A percentile compares a stretch with the other conserved stretches of the same genome.
Evolutionary conservation across 495 filamentous ascomycete genomes (phyloP).

Genomic region (Penicillium arizonense): DNA sequence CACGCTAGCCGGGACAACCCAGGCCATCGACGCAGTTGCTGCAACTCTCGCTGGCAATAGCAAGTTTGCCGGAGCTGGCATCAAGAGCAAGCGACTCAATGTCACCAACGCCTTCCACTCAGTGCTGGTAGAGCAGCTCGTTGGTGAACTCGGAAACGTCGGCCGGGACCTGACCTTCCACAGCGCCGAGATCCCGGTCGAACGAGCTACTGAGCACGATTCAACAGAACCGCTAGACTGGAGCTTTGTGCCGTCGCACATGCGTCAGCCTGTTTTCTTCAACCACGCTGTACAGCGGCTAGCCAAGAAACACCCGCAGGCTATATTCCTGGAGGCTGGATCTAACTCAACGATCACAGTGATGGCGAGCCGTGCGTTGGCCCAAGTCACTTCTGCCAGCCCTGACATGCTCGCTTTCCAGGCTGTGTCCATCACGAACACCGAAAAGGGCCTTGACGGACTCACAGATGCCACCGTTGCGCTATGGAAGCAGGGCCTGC

Average conservation of each 20-base stretch:
- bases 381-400: neutral
- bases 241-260: constrained; percentile 43
- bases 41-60: neutral
- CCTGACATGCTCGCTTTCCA: constrained; percentile 33
- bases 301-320: constrained; percentile 24
- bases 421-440: constrained; percentile 36
- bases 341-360: constrained; percentile 45
- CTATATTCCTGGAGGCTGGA: constrained; percentile 52
- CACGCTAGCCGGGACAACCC: constrained; percentile 40
- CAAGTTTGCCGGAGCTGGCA: neutral
- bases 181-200: constrained; percentile 29
- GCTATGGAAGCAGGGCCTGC: constrained; percentile 48
- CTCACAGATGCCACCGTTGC: constrained; percentile 40
- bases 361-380: constrained; percentile 40
- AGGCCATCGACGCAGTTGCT: constrained; percentile 28
- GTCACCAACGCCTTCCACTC: constrained; percentile 56
- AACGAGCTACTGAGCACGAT: constrained; percentile 27
- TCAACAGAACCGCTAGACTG: constrained; percentile 33
- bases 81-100: constrained; percentile 39
- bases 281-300: constrained; percentile 45
- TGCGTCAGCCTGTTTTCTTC: constrained; percentile 52
- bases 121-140: constrained; percentile 39
- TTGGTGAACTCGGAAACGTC: constrained; percentile 25
- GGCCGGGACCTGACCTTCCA: constrained; percentile 27
- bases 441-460: constrained; percentile 19